A percentile compares a stretch with the other conserved stretches of the same genome.
Conservation (phyloP, 176 grass and related monocot genomes). For the Melocanna baccifera region DNA sequence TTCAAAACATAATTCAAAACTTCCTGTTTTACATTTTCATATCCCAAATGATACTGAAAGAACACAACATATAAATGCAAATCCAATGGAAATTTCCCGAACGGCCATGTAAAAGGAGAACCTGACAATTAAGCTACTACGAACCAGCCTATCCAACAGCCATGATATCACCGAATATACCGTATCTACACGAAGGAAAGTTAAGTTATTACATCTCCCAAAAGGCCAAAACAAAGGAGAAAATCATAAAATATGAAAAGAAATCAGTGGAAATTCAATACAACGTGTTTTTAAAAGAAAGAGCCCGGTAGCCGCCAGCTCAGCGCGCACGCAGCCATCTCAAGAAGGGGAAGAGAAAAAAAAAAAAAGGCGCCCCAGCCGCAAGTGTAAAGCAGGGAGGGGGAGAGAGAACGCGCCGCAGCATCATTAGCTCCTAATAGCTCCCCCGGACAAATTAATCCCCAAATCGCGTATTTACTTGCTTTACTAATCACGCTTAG, state of each 20-base stretch:
- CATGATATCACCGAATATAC: not conserved
- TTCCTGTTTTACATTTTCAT: not conserved
- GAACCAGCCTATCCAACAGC: not conserved
- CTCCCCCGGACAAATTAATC: conserved; percentile 11
- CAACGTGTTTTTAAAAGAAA: conserved; percentile 32
- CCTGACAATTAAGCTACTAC: not conserved
- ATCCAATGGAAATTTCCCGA: not conserved
- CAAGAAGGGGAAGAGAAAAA: not conserved
- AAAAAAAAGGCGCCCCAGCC: not conserved
- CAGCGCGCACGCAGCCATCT: conserved; percentile 51
- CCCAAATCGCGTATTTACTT: conserved; percentile 44
- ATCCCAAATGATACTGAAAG: not conserved
- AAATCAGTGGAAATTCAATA: conserved; percentile 51
- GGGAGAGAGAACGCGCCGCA: not conserved
- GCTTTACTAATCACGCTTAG: conserved; percentile 55
- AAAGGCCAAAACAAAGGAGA: not conserved
- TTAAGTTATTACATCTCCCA: not conserved
- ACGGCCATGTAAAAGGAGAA: not conserved
- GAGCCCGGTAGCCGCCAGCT: conserved; percentile 52
- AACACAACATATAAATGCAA: not conserved
- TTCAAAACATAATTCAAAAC: not conserved
- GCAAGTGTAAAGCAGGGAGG: conserved; percentile 43
- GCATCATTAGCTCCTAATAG: conserved; percentile 42
- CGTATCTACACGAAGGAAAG: not conserved
- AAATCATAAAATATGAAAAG: conserved; percentile 31